These are phyloP conservation scores for Entonaema liquescens DNA, from an alignment of 495 filamentous ascomycete species.

Conservation along the genomic window DNA sequence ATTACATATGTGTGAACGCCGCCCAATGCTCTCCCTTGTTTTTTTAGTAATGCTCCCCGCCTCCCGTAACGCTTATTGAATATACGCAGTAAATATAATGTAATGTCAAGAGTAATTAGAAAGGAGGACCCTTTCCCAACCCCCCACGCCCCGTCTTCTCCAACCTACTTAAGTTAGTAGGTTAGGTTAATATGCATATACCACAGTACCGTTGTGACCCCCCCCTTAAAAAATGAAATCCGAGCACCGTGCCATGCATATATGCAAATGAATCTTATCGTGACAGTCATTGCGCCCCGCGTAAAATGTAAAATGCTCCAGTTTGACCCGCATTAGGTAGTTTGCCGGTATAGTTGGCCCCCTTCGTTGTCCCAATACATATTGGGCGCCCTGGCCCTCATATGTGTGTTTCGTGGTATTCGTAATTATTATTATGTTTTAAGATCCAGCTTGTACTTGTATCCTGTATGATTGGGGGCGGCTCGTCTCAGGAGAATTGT, in stretches of 20 bases:
- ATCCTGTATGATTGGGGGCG: neutral
- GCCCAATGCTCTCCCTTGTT: slow-evolving; percentile 32
- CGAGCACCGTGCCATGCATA: slow-evolving; percentile 28
- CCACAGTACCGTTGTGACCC: neutral
- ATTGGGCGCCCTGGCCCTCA: neutral
- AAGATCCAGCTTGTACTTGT: slow-evolving; percentile 2
- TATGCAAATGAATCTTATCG: slow-evolving; percentile 31
- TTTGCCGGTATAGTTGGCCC: neutral
- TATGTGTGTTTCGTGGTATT: neutral
- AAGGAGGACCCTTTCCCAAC: neutral
- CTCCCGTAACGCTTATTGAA: slow-evolving; percentile 1
- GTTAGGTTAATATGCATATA: neutral
- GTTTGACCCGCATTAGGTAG: neutral
- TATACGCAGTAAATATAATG: neutral
- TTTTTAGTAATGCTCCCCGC: slow-evolving; percentile 25
- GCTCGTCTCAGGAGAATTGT: slow-evolving; percentile 22
- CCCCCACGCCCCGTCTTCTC: slow-evolving; percentile 3
- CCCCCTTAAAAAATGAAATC: slow-evolving; percentile 8
- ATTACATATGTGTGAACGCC: slow-evolving; percentile 31
- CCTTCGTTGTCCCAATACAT: neutral
- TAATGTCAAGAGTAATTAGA: neutral
- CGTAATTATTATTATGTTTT: slow-evolving; percentile 1
- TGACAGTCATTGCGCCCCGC: slow-evolving; percentile 11
- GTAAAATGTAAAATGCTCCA: slow-evolving; percentile 19
- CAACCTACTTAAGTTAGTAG: neutral